Percentiles rank a stretch among this genome's conserved stretches.
Conservation (phyloP, 768 basidiomycete species). For the Favolaschia claudopus region DNA sequence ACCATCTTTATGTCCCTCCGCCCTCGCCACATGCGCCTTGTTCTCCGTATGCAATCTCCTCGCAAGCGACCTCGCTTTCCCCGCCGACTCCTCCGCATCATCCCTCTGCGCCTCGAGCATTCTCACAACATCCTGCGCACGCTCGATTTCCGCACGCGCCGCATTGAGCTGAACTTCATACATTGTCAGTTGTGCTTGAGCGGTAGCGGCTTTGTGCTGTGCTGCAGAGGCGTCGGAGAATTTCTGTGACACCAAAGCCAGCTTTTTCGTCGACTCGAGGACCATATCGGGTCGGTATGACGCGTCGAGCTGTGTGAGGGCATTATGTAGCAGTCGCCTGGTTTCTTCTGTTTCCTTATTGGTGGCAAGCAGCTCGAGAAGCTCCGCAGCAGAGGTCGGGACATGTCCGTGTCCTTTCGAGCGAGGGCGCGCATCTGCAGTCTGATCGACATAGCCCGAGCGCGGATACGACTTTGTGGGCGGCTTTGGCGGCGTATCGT, state of each 20-base stretch:
- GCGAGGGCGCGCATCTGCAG: neutral
- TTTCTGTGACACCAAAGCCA: neutral
- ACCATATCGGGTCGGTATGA: slow-evolving; percentile 4
- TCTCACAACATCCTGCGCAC: slow-evolving; percentile 3
- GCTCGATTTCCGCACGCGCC: slow-evolving; percentile 11
- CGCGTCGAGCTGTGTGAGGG: slow-evolving; percentile 14
- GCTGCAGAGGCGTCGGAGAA: neutral
- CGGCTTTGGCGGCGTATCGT: neutral
- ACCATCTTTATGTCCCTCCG: slow-evolving; percentile 58
- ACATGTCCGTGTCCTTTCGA: neutral
- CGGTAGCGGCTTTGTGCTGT: slow-evolving; percentile 10
- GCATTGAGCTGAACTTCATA: slow-evolving; percentile 7
- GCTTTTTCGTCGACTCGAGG: slow-evolving; percentile 9
- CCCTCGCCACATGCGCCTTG: slow-evolving; percentile 55
- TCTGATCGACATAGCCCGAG: neutral
- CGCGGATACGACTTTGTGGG: slow-evolving; percentile 12
- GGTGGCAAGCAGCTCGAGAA: neutral
- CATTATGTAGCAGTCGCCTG: neutral
- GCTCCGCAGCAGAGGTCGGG: slow-evolving; percentile 6
- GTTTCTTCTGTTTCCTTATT: slow-evolving; percentile 6
- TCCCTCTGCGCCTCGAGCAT: slow-evolving; percentile 17
- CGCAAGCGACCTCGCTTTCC: slow-evolving; percentile 56
- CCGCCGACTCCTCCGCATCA: slow-evolving; percentile 40
- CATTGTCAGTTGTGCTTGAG: slow-evolving; percentile 15
- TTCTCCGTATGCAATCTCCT: slow-evolving; percentile 64